Base-by-base conservation (phyloP, 345 rosid genomes). In the Citrus cavaleriei region DNA sequence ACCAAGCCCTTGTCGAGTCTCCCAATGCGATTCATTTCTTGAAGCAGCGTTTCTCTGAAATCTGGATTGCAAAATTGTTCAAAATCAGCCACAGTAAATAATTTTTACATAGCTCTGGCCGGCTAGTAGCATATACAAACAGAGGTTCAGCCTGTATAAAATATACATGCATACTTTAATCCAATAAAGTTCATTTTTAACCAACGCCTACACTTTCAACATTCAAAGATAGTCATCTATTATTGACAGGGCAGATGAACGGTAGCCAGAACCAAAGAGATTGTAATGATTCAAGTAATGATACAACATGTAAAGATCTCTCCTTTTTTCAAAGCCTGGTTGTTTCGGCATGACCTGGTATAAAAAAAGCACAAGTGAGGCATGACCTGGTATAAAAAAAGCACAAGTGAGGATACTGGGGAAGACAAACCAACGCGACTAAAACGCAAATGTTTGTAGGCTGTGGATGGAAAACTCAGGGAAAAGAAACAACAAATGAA, bases 231-330 rank as follows among this genome's bases (percentile, higher is more conserved):
- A 93, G 81, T 83, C 88, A 72, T 93, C 95, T 78, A 92, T 92
- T 37, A 91, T 91, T 13, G 92, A 89, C 88, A 93, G 79, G 5
- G 97, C 93, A 7, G 99, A 89, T 13, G 97, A 91, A 30, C 97
- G 88, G 61, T 93, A 93, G 7, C 98, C 91, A 1, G 95, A 93
- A 69, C 98, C 99, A 74, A 95, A 95, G 51, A 89, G 93, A 83
- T 93, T 95, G 82, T 93, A 93, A 81, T 95, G 98, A 81, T 95
- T 95, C 86, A 95, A 88, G 87, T 92, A 93, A 81, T 95, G 99
- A 76, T 95, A 95, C 67, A 95, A 61, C 91, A 91, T 46, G 68
- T 93, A 96, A 6, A 93, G 51, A 63, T 93, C 94, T 75, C 86
- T 89, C 85, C 97, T 93, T 83, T 89, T 93, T 81, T 93, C 98